Percentiles rank a stretch among this genome's conserved stretches.
These are phyloP conservation scores for Ascochyta fabae DNA, from an alignment of 2,329 filamentous ascomycete genomes.

Conservation along the genomic window DNA sequence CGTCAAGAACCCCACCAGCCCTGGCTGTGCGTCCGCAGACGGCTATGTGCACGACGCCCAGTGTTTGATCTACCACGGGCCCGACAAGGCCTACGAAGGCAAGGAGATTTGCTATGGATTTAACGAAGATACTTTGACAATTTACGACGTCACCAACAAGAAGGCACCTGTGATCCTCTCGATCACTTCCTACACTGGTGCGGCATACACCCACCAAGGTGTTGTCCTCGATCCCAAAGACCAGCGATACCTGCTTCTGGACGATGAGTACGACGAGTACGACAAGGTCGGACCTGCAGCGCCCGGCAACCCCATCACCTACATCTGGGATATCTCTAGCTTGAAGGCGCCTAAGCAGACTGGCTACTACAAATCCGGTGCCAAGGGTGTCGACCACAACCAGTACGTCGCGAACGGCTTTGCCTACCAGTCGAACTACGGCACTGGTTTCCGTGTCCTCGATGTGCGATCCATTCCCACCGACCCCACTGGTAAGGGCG, in stretches of 20 bases:
- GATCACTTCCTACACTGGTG: conserved; percentile 62
- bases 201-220: conserved; percentile 66
- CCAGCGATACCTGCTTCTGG: conserved; percentile 47
- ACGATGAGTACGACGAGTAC: conserved; percentile 51
- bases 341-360: conserved; percentile 49
- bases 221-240: conserved; percentile 54
- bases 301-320: conserved; percentile 47
- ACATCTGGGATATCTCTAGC: conserved; percentile 49
- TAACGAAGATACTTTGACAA: conserved; percentile 62
- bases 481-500: conserved; percentile 50
- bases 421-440: conserved; percentile 55
- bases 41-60: conserved; percentile 69
- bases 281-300: conserved; percentile 44
- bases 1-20: conserved; percentile 59
- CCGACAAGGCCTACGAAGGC: conserved; percentile 56
- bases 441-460: conserved; percentile 51
- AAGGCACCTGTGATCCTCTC: conserved; percentile 56
- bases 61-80: conserved; percentile 63
- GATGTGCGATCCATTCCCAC: conserved; percentile 52
- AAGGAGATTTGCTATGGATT: conserved; percentile 64
- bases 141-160: conserved; percentile 62
- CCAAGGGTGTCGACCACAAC: conserved; percentile 55
- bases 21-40: conserved; percentile 62
- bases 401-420: conserved; percentile 54
- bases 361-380: conserved; percentile 50